Evolutionary conservation across 345 rosid genomes (phyloP), one percentile per base, ranked within the genome.

Genomic region (Pistacia integerrima): DNA sequence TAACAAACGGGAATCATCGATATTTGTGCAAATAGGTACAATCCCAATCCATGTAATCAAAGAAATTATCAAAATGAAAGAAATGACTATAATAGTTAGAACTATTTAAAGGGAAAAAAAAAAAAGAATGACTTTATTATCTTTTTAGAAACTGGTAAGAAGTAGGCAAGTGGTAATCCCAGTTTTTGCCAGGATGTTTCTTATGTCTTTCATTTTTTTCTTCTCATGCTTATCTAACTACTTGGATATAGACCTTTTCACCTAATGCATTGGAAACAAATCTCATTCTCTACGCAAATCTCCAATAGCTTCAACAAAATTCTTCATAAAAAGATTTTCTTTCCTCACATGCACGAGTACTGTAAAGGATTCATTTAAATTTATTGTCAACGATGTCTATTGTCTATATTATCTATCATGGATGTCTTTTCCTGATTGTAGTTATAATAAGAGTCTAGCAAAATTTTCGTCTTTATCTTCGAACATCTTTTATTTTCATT

Each of bases 101-200:
- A 8, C 6, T 67, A 3, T 9, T 8, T 1, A 52, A 30, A 59
- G 60, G 22, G 41, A 58, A 33, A 73, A 48, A 9, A 62, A 30
- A 2, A 3, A 5, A 28, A 1, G 33, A 30, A 30, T 1, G 28
- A 7, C 44, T 46, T 62, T 62, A 59, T 59, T 62, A 28, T n/a
- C 69, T 62, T 33, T 49, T 46, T 48, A 61, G 3, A 62, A 64
- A 48, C 62, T 28, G 59, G 38, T 25, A 72, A 72, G 74, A 20
- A 57, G 64, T 2, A 11, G 74, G 64, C 61, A 20, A 25, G 25
- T 25, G 25, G 16, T 13, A 38, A 30, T 14, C 22, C 33, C 65
- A 59, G 64, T 61, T 60, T 61, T 49, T 33, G 48, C 75, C 17
- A 17, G 44, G 8, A 62, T 41, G 28, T 62, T 73, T 73, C 48